A percentile compares a stretch with the other conserved stretches of the same genome.
phyloP scores from a whole-genome alignment of 2,329 filamentous ascomycete species.

The Lizonia empirigonia region DNA sequence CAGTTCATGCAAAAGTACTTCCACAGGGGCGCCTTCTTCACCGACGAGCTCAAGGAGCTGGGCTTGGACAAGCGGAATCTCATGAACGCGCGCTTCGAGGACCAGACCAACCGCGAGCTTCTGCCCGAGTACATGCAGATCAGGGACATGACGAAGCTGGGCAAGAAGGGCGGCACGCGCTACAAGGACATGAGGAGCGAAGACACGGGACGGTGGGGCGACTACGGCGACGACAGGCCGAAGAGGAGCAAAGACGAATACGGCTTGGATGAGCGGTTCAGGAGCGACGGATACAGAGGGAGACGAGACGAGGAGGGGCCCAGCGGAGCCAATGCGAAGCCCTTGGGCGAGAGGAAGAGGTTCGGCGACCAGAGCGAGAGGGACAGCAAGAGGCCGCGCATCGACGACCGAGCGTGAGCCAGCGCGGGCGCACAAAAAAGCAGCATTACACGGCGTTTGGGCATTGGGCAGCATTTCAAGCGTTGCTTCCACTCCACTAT shows the following conservation, averaged over 20 bases:
- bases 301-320: conserved; percentile 51
- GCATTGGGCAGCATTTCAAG: conserved; percentile 12
- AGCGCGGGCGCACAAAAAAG: background rate
- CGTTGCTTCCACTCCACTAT: background rate
- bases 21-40: conserved; percentile 96
- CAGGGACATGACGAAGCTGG: conserved; percentile 90
- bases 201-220: conserved; percentile 88
- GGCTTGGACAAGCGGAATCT: conserved; percentile 81
- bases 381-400: conserved; percentile 53
- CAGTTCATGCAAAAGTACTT: conserved; percentile 94
- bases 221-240: conserved; percentile 59
- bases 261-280: conserved; percentile 69
- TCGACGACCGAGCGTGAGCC: conserved; percentile 34
- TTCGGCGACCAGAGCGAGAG: conserved; percentile 48
- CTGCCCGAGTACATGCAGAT: conserved; percentile 92
- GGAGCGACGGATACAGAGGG: conserved; percentile 62
- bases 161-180: conserved; percentile 87
- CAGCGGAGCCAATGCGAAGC: conserved; percentile 73
- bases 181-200: conserved; percentile 88
- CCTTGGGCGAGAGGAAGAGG: conserved; percentile 67
- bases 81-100: conserved; percentile 85
- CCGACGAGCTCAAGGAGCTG: conserved; percentile 75
- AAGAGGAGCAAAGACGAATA: conserved; percentile 49
- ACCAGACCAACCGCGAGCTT: conserved; percentile 79
- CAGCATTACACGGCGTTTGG: conserved; percentile 20